phyloP scores from a whole-genome alignment of 805 yeast genomes.

The Osmozyma mogii region DNA sequence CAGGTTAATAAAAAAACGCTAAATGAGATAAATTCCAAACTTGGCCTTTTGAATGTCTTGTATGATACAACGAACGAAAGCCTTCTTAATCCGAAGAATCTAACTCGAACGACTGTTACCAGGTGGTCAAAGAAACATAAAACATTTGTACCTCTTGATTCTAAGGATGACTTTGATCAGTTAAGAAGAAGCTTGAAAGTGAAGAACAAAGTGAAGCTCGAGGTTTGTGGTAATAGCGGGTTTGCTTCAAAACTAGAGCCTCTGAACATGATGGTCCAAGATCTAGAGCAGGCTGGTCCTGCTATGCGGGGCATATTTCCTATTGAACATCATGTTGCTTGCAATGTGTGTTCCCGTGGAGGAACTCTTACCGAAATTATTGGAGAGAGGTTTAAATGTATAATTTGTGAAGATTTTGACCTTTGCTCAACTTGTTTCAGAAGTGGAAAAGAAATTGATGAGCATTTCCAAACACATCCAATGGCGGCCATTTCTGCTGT shows the following conservation, averaged over 20 bases:
- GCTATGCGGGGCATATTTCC: neutral
- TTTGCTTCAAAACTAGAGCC: too few species aligned
- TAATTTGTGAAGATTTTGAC: conserved; percentile 10
- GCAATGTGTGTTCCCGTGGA: conserved; percentile 28
- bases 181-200: conserved; percentile 41
- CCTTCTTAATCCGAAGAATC: too few species aligned
- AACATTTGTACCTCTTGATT: conserved; percentile 31
- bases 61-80: too few species aligned
- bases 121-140: conserved; percentile 44
- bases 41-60: too few species aligned
- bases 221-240: too few species aligned
- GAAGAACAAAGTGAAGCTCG: conserved; percentile 35
- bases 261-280: too few species aligned
- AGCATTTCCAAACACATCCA: conserved; percentile 8
- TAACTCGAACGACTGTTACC: conserved; percentile 1
- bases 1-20: too few species aligned
- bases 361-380: conserved; percentile 2
- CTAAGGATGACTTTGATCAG: conserved; percentile 32
- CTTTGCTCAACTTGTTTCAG: conserved; percentile 9
- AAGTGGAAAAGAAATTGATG: neutral
- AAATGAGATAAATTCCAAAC: too few species aligned
- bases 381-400: conserved; percentile 11
- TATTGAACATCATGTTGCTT: conserved; percentile 21
- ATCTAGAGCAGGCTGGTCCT: too few species aligned
- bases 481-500: conserved; percentile 10